A percentile compares a stretch with the other conserved stretches of the same genome.
Evolutionary conservation across 371 early-diverging fungal species (phyloP).

Genomic region (Lichtheimia hyalospora): DNA sequence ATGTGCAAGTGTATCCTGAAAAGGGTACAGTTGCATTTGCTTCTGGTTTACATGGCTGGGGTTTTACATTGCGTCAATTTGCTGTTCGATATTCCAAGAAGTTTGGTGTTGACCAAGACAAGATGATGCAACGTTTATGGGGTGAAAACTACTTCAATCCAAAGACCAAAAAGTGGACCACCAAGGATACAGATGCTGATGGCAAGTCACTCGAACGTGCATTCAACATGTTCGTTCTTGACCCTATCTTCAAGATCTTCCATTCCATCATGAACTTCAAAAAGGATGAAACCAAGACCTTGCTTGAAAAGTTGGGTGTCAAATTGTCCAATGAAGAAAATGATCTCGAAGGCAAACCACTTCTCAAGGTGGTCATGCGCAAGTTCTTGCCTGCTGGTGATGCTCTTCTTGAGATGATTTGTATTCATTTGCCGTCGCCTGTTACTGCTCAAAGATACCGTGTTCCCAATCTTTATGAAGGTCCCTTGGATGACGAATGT

Average conservation of each 20-base stretch:
- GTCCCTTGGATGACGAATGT: constrained; percentile 95
- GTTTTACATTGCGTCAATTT: constrained; percentile 98
- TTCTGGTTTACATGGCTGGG: constrained; percentile 99
- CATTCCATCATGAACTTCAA: constrained; percentile 94
- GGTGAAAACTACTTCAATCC: constrained; percentile 97
- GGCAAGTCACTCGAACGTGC: constrained; percentile 90
- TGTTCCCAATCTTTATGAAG: constrained; percentile 94
- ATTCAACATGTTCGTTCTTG: constrained; percentile 96
- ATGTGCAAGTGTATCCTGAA: constrained; percentile 90
- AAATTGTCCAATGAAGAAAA: constrained; percentile 79
- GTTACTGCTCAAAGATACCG: constrained; percentile 93
- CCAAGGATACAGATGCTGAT: constrained; percentile 66
- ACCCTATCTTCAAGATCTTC: constrained; percentile 98
- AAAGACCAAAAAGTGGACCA: constrained; percentile 93
- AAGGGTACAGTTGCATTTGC: constrained; percentile 98
- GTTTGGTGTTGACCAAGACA: constrained; percentile 91
- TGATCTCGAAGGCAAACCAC: constrained; percentile 88
- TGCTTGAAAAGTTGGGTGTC: constrained; percentile 89
- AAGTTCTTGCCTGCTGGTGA: constrained; percentile 99
- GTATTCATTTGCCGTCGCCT: constrained; percentile 97
- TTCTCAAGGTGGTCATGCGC: constrained; percentile 97
- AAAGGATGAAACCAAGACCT: constrained; percentile 76
- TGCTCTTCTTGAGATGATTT: constrained; percentile 97
- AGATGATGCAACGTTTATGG: constrained; percentile 94
- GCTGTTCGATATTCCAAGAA: constrained; percentile 95